Conservation (phyloP, 2,329 filamentous ascomycete genomes). For the Penicillium sp. region DNA sequence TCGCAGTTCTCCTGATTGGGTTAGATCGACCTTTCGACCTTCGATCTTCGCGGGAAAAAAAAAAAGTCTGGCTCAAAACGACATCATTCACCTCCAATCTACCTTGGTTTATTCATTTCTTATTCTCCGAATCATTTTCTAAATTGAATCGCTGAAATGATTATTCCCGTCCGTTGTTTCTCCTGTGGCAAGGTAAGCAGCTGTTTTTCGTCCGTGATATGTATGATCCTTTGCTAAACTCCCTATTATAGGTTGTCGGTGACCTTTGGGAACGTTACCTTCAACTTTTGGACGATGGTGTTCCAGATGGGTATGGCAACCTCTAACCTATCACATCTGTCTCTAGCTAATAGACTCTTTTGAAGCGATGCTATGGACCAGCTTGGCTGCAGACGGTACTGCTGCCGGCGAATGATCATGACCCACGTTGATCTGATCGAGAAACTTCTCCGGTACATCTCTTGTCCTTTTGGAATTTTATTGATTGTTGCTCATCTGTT, state of each 20-base stretch:
- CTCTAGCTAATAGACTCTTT: conserved; percentile 11
- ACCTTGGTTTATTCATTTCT: conserved; percentile 5
- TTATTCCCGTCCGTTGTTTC: conserved; percentile 97
- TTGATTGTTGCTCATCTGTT: not conserved
- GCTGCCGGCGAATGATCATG: conserved; percentile 99
- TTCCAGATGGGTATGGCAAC: conserved; percentile 64
- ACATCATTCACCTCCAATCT: conserved; percentile 5
- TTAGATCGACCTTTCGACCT: not conserved
- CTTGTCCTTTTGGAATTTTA: not conserved
- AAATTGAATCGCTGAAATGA: conserved; percentile 60
- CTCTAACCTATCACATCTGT: not conserved
- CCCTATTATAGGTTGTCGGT: conserved; percentile 70
- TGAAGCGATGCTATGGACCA: conserved; percentile 90
- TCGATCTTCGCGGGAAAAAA: conserved; percentile 5
- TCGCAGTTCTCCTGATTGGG: conserved; percentile 1
- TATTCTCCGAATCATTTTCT: not conserved
- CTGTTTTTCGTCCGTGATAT: conserved; percentile 14
- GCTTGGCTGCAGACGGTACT: conserved; percentile 91
- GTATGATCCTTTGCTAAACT: conserved; percentile 10
- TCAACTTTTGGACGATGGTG: conserved; percentile 75
- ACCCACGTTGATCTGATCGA: conserved; percentile 98
- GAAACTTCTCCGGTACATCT: conserved; percentile 83
- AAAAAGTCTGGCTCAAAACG: conserved; percentile 10
- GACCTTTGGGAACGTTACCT: conserved; percentile 98
- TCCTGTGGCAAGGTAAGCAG: conserved; percentile 88